These are phyloP conservation scores for Conticribra weissflogii DNA, from an alignment of 108 stramenopile genomes.

Conservation along the genomic window DNA sequence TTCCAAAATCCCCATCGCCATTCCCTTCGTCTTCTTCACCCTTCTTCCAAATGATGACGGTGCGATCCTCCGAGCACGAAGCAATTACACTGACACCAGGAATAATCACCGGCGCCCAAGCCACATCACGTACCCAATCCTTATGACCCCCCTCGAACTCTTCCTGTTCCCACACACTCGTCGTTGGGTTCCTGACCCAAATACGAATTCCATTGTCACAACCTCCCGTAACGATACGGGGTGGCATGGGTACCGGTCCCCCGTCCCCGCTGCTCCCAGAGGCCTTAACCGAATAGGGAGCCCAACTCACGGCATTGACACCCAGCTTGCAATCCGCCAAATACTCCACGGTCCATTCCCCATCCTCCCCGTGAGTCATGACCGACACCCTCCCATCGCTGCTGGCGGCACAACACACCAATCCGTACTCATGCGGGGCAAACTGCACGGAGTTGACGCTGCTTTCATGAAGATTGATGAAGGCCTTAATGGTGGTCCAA, in stretches of 20 bases:
- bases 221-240: conserved; percentile 93
- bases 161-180: conserved; percentile 69
- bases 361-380: conserved; percentile 69
- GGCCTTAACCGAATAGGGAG: conserved; percentile 79
- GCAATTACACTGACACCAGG: conserved; percentile 92
- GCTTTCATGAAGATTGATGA: conserved; percentile 61
- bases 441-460: conserved; percentile 88
- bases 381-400: conserved; percentile 88
- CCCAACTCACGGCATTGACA: conserved; percentile 91
- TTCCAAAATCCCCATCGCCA: conserved; percentile 3
- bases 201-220: conserved; percentile 95
- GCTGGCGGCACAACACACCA: conserved; percentile 69
- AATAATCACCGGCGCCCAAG: conserved; percentile 92
- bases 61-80: conserved; percentile 93
- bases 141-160: conserved; percentile 57
- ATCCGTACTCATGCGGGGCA: conserved; percentile 89
- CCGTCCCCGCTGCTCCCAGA: conserved; percentile 28
- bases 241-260: conserved; percentile 29
- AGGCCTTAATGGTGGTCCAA: conserved; percentile 82
- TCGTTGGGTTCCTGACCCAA: conserved; percentile 66
- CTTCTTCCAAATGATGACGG: conserved; percentile 95
- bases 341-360: conserved; percentile 80
- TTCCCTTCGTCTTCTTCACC: conserved; percentile 11
- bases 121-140: conserved; percentile 99
- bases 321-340: conserved; percentile 81